Conservation (phyloP, 345 rosid genomes). For the Brassica carinata region DNA sequence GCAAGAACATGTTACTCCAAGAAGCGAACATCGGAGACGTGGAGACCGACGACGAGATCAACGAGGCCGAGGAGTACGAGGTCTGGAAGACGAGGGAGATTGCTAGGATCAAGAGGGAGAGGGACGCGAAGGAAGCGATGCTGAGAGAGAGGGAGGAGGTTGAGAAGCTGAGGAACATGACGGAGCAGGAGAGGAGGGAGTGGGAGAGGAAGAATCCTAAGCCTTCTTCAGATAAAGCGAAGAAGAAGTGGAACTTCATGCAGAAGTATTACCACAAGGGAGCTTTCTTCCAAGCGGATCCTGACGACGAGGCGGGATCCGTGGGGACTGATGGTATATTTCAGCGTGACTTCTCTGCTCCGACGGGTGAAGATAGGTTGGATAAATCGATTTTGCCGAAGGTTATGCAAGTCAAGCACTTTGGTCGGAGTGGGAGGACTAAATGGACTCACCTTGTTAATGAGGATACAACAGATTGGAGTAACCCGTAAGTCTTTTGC, state of each 20-base stretch:
- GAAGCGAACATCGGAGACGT: conserved; percentile 71
- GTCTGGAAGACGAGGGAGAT: conserved; percentile 88
- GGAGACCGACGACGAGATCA: conserved; percentile 77
- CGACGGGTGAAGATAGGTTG: conserved; percentile 84
- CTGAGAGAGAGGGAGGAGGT: conserved; percentile 73
- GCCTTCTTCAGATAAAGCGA: conserved; percentile 46
- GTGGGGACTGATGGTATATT: conserved; percentile 50
- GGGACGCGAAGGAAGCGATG: conserved; percentile 70
- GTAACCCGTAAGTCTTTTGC: conserved; percentile 61
- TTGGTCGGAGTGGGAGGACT: conserved; percentile 83
- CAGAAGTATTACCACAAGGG: conserved; percentile 84
- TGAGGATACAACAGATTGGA: conserved; percentile 85
- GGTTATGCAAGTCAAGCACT: conserved; percentile 84
- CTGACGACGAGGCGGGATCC: conserved; percentile 56
- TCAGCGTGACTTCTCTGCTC: conserved; percentile 68
- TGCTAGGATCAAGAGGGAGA: conserved; percentile 68
- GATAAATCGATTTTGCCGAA: conserved; percentile 69
- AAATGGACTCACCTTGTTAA: conserved; percentile 89
- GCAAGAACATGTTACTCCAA: conserved; percentile 59
- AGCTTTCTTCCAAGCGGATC: conserved; percentile 65
- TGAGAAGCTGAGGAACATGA: conserved; percentile 78
- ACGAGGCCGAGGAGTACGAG: conserved; percentile 79
- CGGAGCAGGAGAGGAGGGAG: conserved; percentile 81
- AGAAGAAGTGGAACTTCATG: conserved; percentile 79
- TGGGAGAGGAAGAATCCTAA: conserved; percentile 85